Evolutionary conservation across 2,329 filamentous ascomycete species (phyloP).

Genomic region (Diplodia sapinea): DNA sequence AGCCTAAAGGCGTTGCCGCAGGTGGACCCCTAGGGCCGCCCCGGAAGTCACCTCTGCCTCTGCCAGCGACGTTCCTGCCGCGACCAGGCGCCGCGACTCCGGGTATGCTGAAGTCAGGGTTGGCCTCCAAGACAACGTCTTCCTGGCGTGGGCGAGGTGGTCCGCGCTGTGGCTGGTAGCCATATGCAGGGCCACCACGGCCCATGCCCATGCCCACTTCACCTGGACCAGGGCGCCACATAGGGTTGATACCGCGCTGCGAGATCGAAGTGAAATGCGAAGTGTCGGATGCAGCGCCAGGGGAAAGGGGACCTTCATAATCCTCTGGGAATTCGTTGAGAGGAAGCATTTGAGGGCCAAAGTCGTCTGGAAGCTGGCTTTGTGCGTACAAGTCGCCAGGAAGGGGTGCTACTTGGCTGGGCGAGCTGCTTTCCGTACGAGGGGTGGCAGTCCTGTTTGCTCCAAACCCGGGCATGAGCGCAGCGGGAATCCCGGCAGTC

Average conservation of each 20-base stretch:
- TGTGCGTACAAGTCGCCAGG: constrained; percentile 36
- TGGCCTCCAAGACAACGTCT: constrained; percentile 76
- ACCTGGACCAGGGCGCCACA: constrained; percentile 70
- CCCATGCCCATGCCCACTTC: constrained; percentile 46
- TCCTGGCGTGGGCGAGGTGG: constrained; percentile 58
- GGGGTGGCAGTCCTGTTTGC: constrained; percentile 35
- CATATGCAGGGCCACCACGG: constrained; percentile 45
- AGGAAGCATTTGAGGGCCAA: constrained; percentile 27
- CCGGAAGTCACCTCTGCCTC: constrained; percentile 7
- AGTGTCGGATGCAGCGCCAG: constrained; percentile 73
- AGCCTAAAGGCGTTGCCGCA: constrained; percentile 15
- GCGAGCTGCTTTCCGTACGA: constrained; percentile 38
- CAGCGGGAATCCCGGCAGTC: constrained; percentile 35
- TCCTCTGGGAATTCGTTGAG: constrained; percentile 57
- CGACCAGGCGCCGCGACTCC: constrained; percentile 46
- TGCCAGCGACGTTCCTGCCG: constrained; percentile 37
- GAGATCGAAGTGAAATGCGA: constrained; percentile 91
- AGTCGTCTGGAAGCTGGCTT: constrained; percentile 9
- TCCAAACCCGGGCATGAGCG: constrained; percentile 44
- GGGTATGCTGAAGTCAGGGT: constrained; percentile 84
- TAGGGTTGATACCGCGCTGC: constrained; percentile 85
- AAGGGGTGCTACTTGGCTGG: constrained; percentile 36
- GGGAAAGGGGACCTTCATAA: constrained; percentile 69
- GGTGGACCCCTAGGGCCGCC: constrained; percentile 3
- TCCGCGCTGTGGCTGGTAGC: constrained; percentile 35